Percentiles rank a stretch among this genome's conserved stretches.
phyloP scores from a whole-genome alignment of 1,139 yeast species.

The Suhomyces anneliseae region DNA sequence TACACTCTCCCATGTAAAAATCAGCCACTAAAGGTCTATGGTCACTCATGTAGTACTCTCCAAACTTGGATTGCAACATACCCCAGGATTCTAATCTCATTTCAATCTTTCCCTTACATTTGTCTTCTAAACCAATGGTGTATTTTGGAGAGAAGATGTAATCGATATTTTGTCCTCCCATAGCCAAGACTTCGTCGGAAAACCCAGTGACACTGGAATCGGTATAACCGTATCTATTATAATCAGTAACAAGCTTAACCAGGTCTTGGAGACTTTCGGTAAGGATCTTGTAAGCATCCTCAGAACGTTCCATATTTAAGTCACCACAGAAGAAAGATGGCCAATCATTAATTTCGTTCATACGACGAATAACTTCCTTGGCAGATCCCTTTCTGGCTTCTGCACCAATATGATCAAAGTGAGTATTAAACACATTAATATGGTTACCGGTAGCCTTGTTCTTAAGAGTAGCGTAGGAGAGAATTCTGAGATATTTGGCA shows the following conservation, averaged over 20 bases:
- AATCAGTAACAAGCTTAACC: slow-evolving; percentile 24
- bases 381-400: slow-evolving; percentile 49
- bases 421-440: slow-evolving; percentile 53
- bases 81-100: slow-evolving; percentile 37
- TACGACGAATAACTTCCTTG: slow-evolving; percentile 40
- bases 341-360: slow-evolving; percentile 38
- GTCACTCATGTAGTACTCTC: slow-evolving; percentile 49
- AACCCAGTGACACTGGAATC: slow-evolving; percentile 54
- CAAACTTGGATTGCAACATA: slow-evolving; percentile 46
- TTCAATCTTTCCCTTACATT: slow-evolving; percentile 17
- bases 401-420: slow-evolving; percentile 54
- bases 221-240: slow-evolving; percentile 42
- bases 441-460: slow-evolving; percentile 26
- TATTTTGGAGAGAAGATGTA: slow-evolving; percentile 47
- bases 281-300: slow-evolving; percentile 29
- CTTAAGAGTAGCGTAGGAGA: slow-evolving; percentile 44
- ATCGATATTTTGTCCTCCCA: slow-evolving; percentile 46
- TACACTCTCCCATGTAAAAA: slow-evolving; percentile 14
- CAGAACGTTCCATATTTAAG: slow-evolving; percentile 19
- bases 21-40: slow-evolving; percentile 58
- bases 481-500: slow-evolving; percentile 50
- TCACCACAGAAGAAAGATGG: slow-evolving; percentile 42
- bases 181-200: slow-evolving; percentile 30
- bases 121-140: slow-evolving; percentile 25
- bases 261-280: slow-evolving; percentile 34